A percentile compares a stretch with the other conserved stretches of the same genome.
phyloP scores from a whole-genome alignment of 2,329 filamentous ascomycete species.

The Pseudofabraea citricarpa region DNA sequence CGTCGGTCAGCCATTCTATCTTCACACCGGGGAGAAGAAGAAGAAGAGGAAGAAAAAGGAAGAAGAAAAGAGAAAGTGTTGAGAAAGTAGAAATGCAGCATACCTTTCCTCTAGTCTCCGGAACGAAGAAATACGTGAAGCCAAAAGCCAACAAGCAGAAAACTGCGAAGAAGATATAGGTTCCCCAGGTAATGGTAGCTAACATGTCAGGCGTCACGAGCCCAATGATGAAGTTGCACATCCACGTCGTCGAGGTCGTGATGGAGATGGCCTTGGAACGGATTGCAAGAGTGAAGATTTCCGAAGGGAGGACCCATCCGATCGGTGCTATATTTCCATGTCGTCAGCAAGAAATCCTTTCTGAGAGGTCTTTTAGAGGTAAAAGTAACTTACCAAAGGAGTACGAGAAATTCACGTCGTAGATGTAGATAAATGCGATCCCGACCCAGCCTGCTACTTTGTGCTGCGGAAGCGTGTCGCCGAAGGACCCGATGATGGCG shows the following conservation, averaged over 20 bases:
- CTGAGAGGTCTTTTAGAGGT: neutral
- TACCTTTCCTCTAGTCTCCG: constrained; percentile 48
- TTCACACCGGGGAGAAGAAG: too few species aligned
- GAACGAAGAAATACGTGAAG: constrained; percentile 50
- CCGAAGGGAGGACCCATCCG: constrained; percentile 51
- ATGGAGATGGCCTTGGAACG: constrained; percentile 58
- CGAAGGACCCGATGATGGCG: constrained; percentile 44
- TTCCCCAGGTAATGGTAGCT: constrained; percentile 43
- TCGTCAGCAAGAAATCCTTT: constrained; percentile 22
- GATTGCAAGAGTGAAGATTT: constrained; percentile 54
- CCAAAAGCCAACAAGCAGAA: constrained; percentile 43
- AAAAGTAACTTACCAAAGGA: constrained; percentile 9
- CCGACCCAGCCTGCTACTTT: constrained; percentile 51
- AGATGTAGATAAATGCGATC: constrained; percentile 54
- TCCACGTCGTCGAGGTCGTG: constrained; percentile 51
- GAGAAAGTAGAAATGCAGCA: neutral
- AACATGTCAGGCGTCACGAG: constrained; percentile 55
- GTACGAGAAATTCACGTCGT: constrained; percentile 36
- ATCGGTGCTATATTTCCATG: constrained; percentile 46
- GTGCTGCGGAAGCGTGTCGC: constrained; percentile 40
- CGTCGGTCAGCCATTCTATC: constrained; percentile 10
- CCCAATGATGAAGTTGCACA: constrained; percentile 51
- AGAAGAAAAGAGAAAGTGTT: too few species aligned
- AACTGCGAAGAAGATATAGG: constrained; percentile 56
- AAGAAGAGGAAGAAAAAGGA: too few species aligned